phyloP scores from a whole-genome alignment of 495 filamentous ascomycete species.

The Platismatia glauca region DNA sequence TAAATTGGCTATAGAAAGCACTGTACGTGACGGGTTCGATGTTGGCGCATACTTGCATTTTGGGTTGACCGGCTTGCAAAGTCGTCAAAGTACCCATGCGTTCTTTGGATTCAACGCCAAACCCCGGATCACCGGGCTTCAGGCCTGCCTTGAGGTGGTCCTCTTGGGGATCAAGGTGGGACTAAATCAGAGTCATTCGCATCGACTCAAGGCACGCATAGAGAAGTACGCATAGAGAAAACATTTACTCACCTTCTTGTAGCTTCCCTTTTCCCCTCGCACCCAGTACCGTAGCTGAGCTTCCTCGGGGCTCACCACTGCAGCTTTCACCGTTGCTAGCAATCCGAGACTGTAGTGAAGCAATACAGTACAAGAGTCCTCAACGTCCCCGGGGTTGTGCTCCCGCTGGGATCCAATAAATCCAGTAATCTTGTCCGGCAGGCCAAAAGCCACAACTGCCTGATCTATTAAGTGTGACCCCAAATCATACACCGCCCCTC shows the following conservation, averaged over 20 bases:
- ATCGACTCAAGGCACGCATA: neutral
- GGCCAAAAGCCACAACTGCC: constrained; percentile 65
- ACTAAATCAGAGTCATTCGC: constrained; percentile 26
- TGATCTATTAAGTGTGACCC: constrained; percentile 82
- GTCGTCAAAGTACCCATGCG: constrained; percentile 36
- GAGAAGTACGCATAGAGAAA: neutral
- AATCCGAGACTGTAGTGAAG: constrained; percentile 54
- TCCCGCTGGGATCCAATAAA: constrained; percentile 59
- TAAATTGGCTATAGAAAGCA: constrained; percentile 64
- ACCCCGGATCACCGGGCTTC: constrained; percentile 53
- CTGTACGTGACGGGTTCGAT: constrained; percentile 62
- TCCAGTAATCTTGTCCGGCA: constrained; percentile 59
- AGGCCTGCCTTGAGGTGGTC: constrained; percentile 65
- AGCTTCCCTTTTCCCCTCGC: constrained; percentile 70
- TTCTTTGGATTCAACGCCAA: constrained; percentile 55
- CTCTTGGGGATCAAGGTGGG: constrained; percentile 72
- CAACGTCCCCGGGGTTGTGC: constrained; percentile 46
- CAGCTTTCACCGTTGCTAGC: constrained; percentile 59
- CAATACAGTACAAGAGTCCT: constrained; percentile 61
- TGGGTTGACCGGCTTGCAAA: constrained; percentile 33
- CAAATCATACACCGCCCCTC: constrained; percentile 71
- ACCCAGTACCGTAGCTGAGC: constrained; percentile 75
- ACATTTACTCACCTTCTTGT: constrained; percentile 49
- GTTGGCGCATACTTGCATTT: constrained; percentile 44
- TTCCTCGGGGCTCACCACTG: constrained; percentile 59